Percentiles rank a stretch among this genome's conserved stretches.
Evolutionary conservation across 345 rosid species (phyloP).

Genomic region (Melaleuca quinquenervia): DNA sequence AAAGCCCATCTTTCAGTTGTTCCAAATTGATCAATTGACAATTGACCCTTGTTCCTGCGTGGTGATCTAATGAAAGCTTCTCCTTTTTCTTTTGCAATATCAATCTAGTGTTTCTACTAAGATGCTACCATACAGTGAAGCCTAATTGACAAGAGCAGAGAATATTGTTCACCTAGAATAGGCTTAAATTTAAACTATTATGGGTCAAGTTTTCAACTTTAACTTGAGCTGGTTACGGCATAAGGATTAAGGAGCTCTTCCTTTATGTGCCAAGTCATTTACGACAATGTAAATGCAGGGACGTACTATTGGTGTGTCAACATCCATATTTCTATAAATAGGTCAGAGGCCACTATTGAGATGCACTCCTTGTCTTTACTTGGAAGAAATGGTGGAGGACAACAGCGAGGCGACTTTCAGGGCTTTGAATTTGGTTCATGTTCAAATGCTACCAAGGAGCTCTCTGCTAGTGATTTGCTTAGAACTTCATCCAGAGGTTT

Average conservation of each 20-base stretch:
- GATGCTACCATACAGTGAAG: not conserved
- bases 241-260: not conserved
- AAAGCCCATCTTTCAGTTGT: not conserved
- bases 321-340: not conserved
- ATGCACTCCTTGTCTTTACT: not conserved
- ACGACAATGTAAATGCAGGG: not conserved
- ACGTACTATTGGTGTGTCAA: not conserved
- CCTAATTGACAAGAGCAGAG: not conserved
- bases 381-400: not conserved
- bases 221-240: not conserved
- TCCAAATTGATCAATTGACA: not conserved
- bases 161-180: not conserved
- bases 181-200: not conserved
- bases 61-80: not conserved
- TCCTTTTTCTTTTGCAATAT: not conserved
- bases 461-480: not conserved
- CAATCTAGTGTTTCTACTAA: not conserved
- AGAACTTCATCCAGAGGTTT: constrained; percentile 1
- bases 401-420: not conserved
- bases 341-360: not conserved
- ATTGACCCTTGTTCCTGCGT: not conserved
- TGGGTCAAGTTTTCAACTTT: not conserved
- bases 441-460: not conserved
- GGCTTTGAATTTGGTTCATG: constrained; percentile 7
- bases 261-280: not conserved